Conservation (phyloP, 768 basidiomycete species). For the Bullera alba region DNA sequence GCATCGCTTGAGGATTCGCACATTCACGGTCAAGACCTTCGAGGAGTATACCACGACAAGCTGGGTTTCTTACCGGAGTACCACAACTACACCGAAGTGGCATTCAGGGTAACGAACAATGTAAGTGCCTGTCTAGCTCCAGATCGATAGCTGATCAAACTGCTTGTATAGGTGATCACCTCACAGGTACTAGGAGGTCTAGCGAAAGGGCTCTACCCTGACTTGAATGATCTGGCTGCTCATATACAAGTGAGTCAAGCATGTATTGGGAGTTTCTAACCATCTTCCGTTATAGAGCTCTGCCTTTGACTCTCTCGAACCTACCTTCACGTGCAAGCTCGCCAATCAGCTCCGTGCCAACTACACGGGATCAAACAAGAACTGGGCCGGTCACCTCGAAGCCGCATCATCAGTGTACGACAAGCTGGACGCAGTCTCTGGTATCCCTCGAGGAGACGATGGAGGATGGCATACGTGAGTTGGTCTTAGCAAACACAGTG, state of each 20-base stretch:
- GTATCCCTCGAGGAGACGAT: slow-evolving; percentile 21
- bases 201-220: slow-evolving; percentile 22
- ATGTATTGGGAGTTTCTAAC: slow-evolving; percentile 8
- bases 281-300: slow-evolving; percentile 9
- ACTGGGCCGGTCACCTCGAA: slow-evolving; percentile 23
- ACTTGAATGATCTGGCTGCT: too few species aligned
- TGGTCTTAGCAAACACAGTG: too few species aligned
- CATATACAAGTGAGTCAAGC: too few species aligned
- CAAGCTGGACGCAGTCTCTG: slow-evolving; percentile 26
- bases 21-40: slow-evolving; percentile 22
- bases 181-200: slow-evolving; percentile 23
- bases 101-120: slow-evolving; percentile 29
- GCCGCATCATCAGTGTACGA: slow-evolving; percentile 5
- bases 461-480: slow-evolving; percentile 33
- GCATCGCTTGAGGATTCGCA: slow-evolving; percentile 15
- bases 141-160: background rate
- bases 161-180: slow-evolving; percentile 12
- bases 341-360: background rate
- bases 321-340: slow-evolving; percentile 16
- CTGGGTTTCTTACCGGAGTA: slow-evolving; percentile 27
- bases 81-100: slow-evolving; percentile 10
- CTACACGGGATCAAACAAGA: background rate
- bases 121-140: slow-evolving; percentile 5
- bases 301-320: slow-evolving; percentile 28
- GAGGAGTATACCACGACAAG: slow-evolving; percentile 24